Percentiles rank a stretch among this genome's conserved stretches.
Conservation (phyloP, 148 eudicot genomes). For the Gaultheria prostrata region DNA sequence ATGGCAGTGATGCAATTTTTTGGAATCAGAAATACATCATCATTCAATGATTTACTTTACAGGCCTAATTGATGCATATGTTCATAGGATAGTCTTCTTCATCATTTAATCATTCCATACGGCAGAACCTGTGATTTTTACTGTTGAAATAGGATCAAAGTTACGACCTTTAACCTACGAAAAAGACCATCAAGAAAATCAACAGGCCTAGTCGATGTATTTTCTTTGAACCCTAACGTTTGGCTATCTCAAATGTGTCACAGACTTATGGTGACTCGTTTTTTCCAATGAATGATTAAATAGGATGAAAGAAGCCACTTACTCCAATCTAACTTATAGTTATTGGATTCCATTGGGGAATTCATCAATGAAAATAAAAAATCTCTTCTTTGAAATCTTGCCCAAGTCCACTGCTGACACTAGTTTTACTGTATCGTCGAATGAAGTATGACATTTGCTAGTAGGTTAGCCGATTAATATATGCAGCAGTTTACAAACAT, state of each 20-base stretch:
- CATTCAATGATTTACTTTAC: not conserved
- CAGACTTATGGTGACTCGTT: not conserved
- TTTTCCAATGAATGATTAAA: not conserved
- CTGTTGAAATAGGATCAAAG: not conserved
- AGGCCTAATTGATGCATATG: not conserved
- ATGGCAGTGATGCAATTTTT: slow-evolving; percentile 1
- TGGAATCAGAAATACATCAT: not conserved
- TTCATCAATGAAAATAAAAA: not conserved
- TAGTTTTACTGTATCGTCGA: not conserved
- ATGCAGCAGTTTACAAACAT: not conserved
- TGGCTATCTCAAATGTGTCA: not conserved
- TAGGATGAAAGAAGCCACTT: not conserved
- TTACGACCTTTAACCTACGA: not conserved
- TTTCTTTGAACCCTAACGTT: not conserved
- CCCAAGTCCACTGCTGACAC: not conserved
- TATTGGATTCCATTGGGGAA: not conserved
- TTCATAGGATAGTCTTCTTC: not conserved
- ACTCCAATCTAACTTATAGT: not conserved
- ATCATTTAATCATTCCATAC: not conserved
- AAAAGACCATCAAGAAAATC: not conserved
- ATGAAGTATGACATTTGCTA: not conserved
- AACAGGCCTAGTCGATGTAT: not conserved
- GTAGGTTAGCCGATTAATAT: not conserved
- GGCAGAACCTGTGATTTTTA: too few relatives aligned
- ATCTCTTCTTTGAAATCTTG: not conserved